Percentiles rank a stretch among this genome's conserved stretches.
These are phyloP conservation scores for Phytophthora macrochlamydospora DNA, from an alignment of 352 stramenopile species.

Conservation along the genomic window DNA sequence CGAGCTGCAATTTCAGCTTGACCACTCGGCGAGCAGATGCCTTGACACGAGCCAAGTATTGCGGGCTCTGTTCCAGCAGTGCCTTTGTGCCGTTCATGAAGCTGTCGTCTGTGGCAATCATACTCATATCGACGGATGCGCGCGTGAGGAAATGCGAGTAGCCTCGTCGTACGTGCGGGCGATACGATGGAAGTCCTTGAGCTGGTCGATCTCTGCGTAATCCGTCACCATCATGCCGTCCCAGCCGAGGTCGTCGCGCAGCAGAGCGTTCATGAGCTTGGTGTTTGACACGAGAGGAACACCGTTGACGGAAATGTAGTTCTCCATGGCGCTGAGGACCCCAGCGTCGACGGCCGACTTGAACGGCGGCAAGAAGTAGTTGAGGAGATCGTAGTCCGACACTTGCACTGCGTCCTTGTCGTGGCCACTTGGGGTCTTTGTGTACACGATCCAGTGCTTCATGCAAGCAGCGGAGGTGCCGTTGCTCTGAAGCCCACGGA, in stretches of 20 bases:
- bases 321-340: conserved; percentile 89
- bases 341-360: conserved; percentile 67
- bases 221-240: conserved; percentile 89
- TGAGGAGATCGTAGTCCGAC: conserved; percentile 67
- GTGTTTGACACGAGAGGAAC: conserved; percentile 82
- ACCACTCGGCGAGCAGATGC: conserved; percentile 54
- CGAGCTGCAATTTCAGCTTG: conserved; percentile 59
- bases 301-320: conserved; percentile 90
- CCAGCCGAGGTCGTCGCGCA: conserved; percentile 76
- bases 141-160: conserved; percentile 57
- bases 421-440: conserved; percentile 67
- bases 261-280: conserved; percentile 62
- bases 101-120: conserved; percentile 49
- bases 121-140: conserved; percentile 87
- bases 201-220: conserved; percentile 88
- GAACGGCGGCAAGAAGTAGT: conserved; percentile 80
- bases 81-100: conserved; percentile 47
- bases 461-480: conserved; percentile 67
- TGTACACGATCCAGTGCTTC: conserved; percentile 87
- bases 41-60: conserved; percentile 38
- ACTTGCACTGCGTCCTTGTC: conserved; percentile 73
- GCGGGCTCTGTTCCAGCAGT: conserved; percentile 31
- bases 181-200: conserved; percentile 51
- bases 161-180: conserved; percentile 41
- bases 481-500: conserved; percentile 71